Evolutionary conservation across 768 basidiomycete species (phyloP), one percentile per base, ranked within the genome.

Genomic region (Leccinum rimulosum): DNA sequence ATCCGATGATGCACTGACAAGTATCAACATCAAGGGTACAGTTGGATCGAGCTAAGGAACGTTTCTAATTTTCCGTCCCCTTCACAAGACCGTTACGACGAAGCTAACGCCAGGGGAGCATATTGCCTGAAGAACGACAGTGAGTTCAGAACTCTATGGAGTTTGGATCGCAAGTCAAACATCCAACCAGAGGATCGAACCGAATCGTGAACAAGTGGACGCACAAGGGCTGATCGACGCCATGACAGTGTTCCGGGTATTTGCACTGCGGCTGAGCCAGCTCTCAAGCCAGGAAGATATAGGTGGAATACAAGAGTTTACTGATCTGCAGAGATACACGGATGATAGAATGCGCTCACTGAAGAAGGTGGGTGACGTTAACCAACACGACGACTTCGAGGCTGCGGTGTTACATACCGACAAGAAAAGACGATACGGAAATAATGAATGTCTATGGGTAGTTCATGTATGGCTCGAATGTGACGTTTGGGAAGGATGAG

Each of bases 291-390:
- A 50, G 45, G 54, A 48, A 30, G 36, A 49, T 45, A 57, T 50
- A 50, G 57, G n/a, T 58, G 47, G 57, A 47, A 57, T 69, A 67
- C 68, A 66, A 52, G 36, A 56, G 45, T 30, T 53, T 45, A 54
- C 59, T 53, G 61, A 59, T 58, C 48, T 57, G 60, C 54, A 56
- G 58, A 49, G 54, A 62, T 62, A 69, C 55, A 61, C 6, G 60
- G 47, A 54, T 45, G 27, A 49, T 36, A 35, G 59, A 52, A 43
- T 43, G 60, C 30, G 66, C 57, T 61, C 55, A 55, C 64, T 70
- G 58, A 43, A 58, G 54, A 52, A 17, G 52, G 52, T 43, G 14
- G 25, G 25, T 25, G 25, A 43, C 31, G 60, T 70, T 51, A 70
- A 58, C 58, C 25, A 43, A 57, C n/a, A 38, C 27, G 50, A 51